Evolutionary conservation across 2,329 filamentous ascomycete species (phyloP), one percentile per base, ranked within the genome.

Genomic region (Fusarium oligoseptatum): DNA sequence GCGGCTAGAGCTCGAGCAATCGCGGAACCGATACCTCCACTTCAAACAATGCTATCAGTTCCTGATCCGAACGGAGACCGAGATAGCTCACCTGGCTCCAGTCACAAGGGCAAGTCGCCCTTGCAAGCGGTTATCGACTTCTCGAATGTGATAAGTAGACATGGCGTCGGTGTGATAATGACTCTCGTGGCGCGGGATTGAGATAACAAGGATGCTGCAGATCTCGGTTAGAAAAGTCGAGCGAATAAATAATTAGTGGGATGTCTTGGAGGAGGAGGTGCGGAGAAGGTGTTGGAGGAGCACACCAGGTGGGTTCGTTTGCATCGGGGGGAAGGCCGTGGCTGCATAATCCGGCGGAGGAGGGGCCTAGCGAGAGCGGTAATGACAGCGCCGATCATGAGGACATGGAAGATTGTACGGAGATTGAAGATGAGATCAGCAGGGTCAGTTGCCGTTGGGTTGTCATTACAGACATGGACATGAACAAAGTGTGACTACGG

Each of bases 71-170:
- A 24, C 15, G 1, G n/a, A 4, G 17, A 12, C 15, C 6, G 3
- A 6, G 17, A n/a, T 6, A 34, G 1, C 29, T 4, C 61, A 72
- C 71, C 71, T 73, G 6, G 72, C 68, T 11, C 72, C 72, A 3
- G 72, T 74, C 0, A 74, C 72, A 17, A 74, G 72, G 4, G 72
- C 72, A 5, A 74, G 64, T 3, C 72, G 60, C 1, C 72, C 72
- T 6, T 64, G 48, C 4, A 74, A 36, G 17, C 70, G 37, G 43
- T 74, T 74, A 27, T 74, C 61, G 2, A 74, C 68, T 0, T 74
- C 52, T 9, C 64, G 64, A 0, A 74, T 66, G 0, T 69, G 71
- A 34, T 74, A 74, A 6, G 45, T 57, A 4, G 72, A 15, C 72
- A 74, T 74, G 37, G 6, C 17, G 37, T 37, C 1, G 2, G 10